A percentile compares a stretch with the other conserved stretches of the same genome.
phyloP scores from a whole-genome alignment of 164 flowering plant genomes.

The Vitis rupestris region DNA sequence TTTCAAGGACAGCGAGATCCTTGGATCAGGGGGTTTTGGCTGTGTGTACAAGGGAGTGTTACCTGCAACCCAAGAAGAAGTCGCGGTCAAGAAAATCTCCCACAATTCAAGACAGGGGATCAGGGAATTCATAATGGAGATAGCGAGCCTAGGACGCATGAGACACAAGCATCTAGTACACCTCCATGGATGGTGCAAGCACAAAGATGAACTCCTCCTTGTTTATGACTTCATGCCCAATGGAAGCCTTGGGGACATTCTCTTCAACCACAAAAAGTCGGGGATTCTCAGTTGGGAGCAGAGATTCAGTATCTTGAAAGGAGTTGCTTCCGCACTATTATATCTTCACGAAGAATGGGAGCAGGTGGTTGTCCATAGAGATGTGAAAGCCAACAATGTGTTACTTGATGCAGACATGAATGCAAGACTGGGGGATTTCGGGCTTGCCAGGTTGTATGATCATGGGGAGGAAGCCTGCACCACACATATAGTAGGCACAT shows the following conservation, averaged over 20 bases:
- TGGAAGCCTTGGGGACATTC: constrained; percentile 48
- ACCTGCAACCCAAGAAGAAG: too few relatives aligned
- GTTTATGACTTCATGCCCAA: constrained; percentile 63
- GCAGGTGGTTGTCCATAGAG: constrained; percentile 2
- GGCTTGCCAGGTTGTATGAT: constrained; percentile 2
- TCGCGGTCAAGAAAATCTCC: too few relatives aligned
- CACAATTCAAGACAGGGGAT: too few relatives aligned
- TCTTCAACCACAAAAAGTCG: background rate
- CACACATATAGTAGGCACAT: background rate
- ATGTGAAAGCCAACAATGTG: background rate
- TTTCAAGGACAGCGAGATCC: too few relatives aligned
- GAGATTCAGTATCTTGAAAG: constrained; percentile 5
- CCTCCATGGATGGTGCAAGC: background rate
- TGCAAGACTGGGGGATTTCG: constrained; percentile 3
- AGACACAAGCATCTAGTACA: too few relatives aligned
- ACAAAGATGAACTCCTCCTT: constrained; percentile 45
- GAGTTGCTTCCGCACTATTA: constrained; percentile 13
- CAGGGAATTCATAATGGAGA: too few relatives aligned
- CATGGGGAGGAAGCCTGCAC: background rate
- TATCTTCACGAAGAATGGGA: constrained; percentile 5
- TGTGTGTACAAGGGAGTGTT: too few relatives aligned
- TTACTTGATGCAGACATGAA: background rate
- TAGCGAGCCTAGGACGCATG: too few relatives aligned
- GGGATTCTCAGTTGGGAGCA: constrained; percentile 14
- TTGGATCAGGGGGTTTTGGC: too few relatives aligned